Evolutionary conservation across 225 moss, liverwort and hornwort species (phyloP), one percentile per base, ranked within the genome.

Genomic region (Marchantia polymorpha): DNA sequence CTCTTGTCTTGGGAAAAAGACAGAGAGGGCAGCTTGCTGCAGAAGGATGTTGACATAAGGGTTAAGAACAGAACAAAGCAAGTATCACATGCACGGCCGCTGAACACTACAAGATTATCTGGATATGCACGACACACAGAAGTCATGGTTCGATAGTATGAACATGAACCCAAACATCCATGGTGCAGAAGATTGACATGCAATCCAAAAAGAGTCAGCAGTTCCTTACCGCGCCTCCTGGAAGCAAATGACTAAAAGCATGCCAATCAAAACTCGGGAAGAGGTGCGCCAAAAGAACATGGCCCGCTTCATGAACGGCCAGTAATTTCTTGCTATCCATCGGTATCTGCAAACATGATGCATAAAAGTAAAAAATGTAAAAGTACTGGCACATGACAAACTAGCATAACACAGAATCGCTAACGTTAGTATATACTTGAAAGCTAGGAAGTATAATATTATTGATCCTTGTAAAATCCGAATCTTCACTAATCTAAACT

Each of bases 221-320:
- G 17, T 52, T 69, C 77, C 95, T 92, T 91, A 99, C 99, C 67
- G 93, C 88, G 83, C 99, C 99, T 87, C 95, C 99, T 8, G 99
- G 99, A 67, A 94, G 90, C 82, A 99, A 83, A 78, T 99, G 95
- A 83, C 90, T 99, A 76, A 99, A 99, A 46, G 99, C 99, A 83
- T 99, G 99, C 95, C 95, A 95, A 83, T 99, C 99, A 73, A 91
- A 99, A 71, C 65, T 84, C 83, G 99, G 95, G 77, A 87, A 92
- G 31, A 99, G 86, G 81, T 99, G 99, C 67, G 93, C 93, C 86
- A 99, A 73, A 51, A 99, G 88, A 75, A 99, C 83, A 60, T 99
- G 99, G 47, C 99, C 99, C 73, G 99, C 95, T 88, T 99, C 99
- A 87, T 99, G 99, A 73, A 83, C 89, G 74, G 99, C 95, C 80